phyloP scores from a whole-genome alignment of 305 asterid genomes.

The Fraxinus ornus region DNA sequence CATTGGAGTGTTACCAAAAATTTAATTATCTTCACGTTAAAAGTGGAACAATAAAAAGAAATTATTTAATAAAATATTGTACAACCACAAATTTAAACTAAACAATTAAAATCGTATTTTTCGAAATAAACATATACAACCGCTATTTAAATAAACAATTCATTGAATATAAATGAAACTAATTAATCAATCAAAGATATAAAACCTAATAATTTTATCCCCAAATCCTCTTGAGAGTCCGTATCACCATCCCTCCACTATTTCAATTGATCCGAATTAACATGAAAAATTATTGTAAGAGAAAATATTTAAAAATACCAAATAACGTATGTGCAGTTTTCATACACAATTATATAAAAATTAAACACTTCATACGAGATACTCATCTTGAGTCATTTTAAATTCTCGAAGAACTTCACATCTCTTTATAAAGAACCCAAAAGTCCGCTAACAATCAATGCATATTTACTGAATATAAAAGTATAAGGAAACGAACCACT shows the following conservation, averaged over 20 bases:
- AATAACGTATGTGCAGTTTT: neutral
- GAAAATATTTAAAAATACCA: neutral
- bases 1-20: neutral
- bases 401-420: neutral
- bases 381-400: neutral
- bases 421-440: neutral
- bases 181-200: neutral
- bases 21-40: neutral
- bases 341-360: neutral
- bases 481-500: too few relatives aligned
- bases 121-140: neutral
- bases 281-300: neutral
- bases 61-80: neutral
- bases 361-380: neutral
- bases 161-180: neutral
- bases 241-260: neutral
- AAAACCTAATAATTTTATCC: neutral
- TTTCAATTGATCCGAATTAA: neutral
- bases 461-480: too few relatives aligned
- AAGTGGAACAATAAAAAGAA: neutral
- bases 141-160: neutral
- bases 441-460: too few relatives aligned
- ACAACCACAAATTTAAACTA: neutral
- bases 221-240: neutral
- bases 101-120: neutral